Base-by-base conservation (phyloP, 768 basidiomycete species). In the Tremella fuciformis region DNA sequence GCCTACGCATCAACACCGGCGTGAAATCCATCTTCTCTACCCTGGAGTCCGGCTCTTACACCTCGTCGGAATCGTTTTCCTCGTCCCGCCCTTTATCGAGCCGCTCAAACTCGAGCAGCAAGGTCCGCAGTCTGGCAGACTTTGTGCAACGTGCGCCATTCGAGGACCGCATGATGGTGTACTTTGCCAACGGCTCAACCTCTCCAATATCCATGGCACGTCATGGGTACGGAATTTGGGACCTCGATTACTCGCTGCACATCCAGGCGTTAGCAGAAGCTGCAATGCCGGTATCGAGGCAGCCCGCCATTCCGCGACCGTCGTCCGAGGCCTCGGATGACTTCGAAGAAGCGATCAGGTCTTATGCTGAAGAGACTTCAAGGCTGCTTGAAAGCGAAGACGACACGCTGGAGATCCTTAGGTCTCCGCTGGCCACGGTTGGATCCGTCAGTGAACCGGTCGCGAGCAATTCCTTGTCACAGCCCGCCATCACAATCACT, bases 231-330 rank as follows among this genome's bases (percentile, higher is more conserved):
- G 71, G 64, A 1, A 63, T 73, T 3, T 67, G 64, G 68, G 68
- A 73, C 53, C 49, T 73, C 24, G 68, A 73, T 51, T 73, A 63
- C 56, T 68, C 68, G 13, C 25, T 58, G n/a, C 66, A 70, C 51
- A 65, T 73, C 47, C 42, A 58, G 8, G 66, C 66, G 8, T 29
- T 73, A 34, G 8, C 22, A 16, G 19, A 37, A 9, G 26, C 18
- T 26, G 24, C 44, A 48, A 24, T 24, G 16, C 34, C 52, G 34
- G 13, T 25, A n/a, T 13, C 21, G 16, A 40, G 16, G 18, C 8
- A 16, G 44, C 21, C 13, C 11, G 13, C 38, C 29, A 38, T 22
- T 42, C 24, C n/a, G 11, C 3, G 42, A 22, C 13, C 8, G 8
- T 34, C 25, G 8, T 37, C 26, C 19, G 16, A 13, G 18, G 39